Percentiles rank a stretch among this genome's conserved stretches.
phyloP scores from a whole-genome alignment of 192 early-diverging fungal genomes.

The Paraglomus brasilianum region DNA sequence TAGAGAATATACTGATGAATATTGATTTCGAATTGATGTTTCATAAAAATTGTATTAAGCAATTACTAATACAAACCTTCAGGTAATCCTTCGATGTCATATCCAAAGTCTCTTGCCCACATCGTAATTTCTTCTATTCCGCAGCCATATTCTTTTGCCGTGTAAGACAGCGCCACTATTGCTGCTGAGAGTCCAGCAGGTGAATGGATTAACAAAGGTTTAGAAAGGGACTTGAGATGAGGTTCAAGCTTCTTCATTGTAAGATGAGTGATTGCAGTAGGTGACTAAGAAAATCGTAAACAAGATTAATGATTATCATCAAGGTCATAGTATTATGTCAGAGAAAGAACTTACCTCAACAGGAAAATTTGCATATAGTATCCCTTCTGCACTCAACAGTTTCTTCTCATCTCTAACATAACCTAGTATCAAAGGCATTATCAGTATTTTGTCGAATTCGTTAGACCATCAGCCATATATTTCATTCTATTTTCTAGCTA shows the following conservation, averaged over 20 bases:
- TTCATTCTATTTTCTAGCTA: neutral
- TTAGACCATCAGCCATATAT: neutral
- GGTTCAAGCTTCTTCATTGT: neutral
- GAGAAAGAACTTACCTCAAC: neutral
- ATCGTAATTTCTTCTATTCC: neutral
- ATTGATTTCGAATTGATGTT: neutral
- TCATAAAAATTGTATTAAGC: neutral
- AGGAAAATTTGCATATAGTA: constrained; percentile 1
- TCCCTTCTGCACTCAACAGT: neutral
- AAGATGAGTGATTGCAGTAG: neutral
- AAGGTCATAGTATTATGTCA: neutral
- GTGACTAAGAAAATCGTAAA: constrained; percentile 2
- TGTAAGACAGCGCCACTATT: neutral
- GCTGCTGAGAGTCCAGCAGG: neutral
- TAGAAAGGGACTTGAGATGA: neutral
- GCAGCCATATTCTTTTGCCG: constrained; percentile 2
- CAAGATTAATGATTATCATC: neutral
- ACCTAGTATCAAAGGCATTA: neutral
- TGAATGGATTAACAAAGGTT: constrained; percentile 11
- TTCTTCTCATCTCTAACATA: neutral
- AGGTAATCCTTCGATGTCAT: constrained; percentile 7
- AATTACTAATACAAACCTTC: neutral
- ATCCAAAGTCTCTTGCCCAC: constrained; percentile 7
- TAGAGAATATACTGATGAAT: neutral
- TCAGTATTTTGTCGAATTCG: no score